A percentile compares a stretch with the other conserved stretches of the same genome.
Evolutionary conservation across 352 stramenopile species (phyloP).

Genomic region (Elongisporangium undulatum): DNA sequence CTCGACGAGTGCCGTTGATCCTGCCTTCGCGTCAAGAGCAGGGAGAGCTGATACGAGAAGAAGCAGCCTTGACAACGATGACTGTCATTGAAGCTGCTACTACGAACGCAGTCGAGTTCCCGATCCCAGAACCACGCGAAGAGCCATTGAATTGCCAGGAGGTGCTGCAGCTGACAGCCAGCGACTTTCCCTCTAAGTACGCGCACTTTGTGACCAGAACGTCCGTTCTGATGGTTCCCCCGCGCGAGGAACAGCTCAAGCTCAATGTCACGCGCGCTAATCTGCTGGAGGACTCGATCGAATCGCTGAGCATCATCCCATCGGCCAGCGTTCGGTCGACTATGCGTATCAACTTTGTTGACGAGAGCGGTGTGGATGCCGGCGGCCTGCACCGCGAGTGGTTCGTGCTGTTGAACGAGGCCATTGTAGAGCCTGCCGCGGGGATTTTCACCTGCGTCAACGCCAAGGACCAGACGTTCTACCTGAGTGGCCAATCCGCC

Average conservation of each 20-base stretch:
- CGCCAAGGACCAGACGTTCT: constrained; percentile 31
- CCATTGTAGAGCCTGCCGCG: constrained; percentile 16
- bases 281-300: constrained; percentile 13
- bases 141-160: constrained; percentile 2
- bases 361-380: constrained; percentile 58
- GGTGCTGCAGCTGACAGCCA: constrained; percentile 9
- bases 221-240: constrained; percentile 5
- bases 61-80: background rate
- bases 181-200: constrained; percentile 38
- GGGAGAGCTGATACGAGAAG: background rate
- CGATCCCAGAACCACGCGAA: background rate
- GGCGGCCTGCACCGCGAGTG: constrained; percentile 67
- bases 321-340: constrained; percentile 19
- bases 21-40: background rate
- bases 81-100: background rate
- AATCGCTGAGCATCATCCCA: constrained; percentile 19
- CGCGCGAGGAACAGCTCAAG: background rate
- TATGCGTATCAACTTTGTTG: constrained; percentile 53
- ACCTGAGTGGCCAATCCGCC: constrained; percentile 25
- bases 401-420: constrained; percentile 52
- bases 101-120: background rate
- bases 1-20: background rate
- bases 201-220: constrained; percentile 30
- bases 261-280: constrained; percentile 1
- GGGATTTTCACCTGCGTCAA: constrained; percentile 27